These are phyloP conservation scores for Plasmodium adleri DNA, from an alignment of 169 alveolate genomes.

Conservation along the genomic window DNA sequence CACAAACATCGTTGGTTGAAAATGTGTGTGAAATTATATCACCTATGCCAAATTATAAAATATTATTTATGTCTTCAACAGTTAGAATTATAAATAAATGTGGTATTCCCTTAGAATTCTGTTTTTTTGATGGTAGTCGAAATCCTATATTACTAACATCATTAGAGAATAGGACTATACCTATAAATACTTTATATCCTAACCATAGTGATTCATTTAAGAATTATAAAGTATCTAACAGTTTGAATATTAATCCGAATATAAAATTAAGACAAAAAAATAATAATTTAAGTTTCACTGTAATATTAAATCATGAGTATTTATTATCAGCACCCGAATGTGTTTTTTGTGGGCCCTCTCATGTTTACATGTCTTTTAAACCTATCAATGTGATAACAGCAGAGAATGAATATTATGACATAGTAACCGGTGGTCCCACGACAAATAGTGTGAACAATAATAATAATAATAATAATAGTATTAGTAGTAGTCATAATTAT, in stretches of 20 bases:
- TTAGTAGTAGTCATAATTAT: not conserved
- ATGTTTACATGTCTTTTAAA: slow-evolving; percentile 61
- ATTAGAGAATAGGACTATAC: slow-evolving; percentile 80
- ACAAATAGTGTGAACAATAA: not conserved
- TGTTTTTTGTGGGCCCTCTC: slow-evolving; percentile 74
- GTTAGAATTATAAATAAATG: slow-evolving; percentile 86
- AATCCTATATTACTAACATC: slow-evolving; percentile 83
- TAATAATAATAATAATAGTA: not conserved
- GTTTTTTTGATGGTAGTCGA: slow-evolving; percentile 82
- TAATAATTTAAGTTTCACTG: slow-evolving; percentile 63
- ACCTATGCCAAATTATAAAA: slow-evolving; percentile 89
- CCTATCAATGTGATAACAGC: slow-evolving; percentile 53
- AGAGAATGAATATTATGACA: slow-evolving; percentile 31
- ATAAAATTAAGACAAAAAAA: slow-evolving; percentile 64
- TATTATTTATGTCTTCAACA: slow-evolving; percentile 87
- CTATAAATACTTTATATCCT: slow-evolving; percentile 75
- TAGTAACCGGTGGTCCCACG: not conserved
- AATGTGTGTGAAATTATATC: slow-evolving; percentile 86
- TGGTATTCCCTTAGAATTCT: slow-evolving; percentile 88
- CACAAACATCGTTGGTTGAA: slow-evolving; percentile 65
- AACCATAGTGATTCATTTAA: slow-evolving; percentile 69
- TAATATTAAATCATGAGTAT: slow-evolving; percentile 77
- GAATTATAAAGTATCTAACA: slow-evolving; percentile 67
- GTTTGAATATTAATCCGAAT: slow-evolving; percentile 66
- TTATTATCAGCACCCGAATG: slow-evolving; percentile 73